Base-by-base conservation (phyloP, 1,284 basidiomycete genomes). In the Papiliotrema nemorosa region DNA sequence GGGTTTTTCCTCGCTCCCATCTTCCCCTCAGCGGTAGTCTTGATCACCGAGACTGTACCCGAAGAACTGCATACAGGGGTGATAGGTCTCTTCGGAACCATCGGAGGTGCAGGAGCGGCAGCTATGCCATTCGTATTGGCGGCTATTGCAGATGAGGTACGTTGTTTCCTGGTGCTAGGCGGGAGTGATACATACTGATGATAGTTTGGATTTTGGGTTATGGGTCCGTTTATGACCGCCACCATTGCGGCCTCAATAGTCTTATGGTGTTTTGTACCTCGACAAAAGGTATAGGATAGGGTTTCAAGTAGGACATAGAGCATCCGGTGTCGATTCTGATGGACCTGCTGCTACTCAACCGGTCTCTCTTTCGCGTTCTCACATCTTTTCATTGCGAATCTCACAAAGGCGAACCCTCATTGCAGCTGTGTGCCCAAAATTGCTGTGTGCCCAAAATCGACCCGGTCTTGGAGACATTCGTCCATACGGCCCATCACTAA, bases 1-100 rank as follows among this genome's bases (percentile, higher is more conserved):
- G 83, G 83, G 16, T 58, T 73, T 47, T 52, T 63, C 37, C 50
- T 67, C 5, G 69, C 22, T 41, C 39, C 39, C 20, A 41, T 41
- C 39, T 41, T 24, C 39, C 39, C 39, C 39, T 10, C 39, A 5
- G 39, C 39, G 12, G 13, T 41, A 5, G 25, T 41, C 22, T 12
- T 41, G 7, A 41, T 41, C 25, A 24, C 39, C 39, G 25, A 41
- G 39, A 41, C 20, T 22, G 13, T 41, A 6, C 39, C 39, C 12
- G 39, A 41, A 14, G 39, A 41, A 27, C 21, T 41, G 21, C 39
- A 27, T 24, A 22, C 13, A 5, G 39, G 39, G 5, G 39, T 41
- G 22, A 41, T 41, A 27, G 39, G 39, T 6, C n/a, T 41, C 7
- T 24, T 27, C 13, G 39, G 39, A 25, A 41, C 39, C 12, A 27